Percentiles rank a stretch among this genome's conserved stretches.
Evolutionary conservation across 441 rosid species (phyloP).

Genomic region (Monsonia emarginata): DNA sequence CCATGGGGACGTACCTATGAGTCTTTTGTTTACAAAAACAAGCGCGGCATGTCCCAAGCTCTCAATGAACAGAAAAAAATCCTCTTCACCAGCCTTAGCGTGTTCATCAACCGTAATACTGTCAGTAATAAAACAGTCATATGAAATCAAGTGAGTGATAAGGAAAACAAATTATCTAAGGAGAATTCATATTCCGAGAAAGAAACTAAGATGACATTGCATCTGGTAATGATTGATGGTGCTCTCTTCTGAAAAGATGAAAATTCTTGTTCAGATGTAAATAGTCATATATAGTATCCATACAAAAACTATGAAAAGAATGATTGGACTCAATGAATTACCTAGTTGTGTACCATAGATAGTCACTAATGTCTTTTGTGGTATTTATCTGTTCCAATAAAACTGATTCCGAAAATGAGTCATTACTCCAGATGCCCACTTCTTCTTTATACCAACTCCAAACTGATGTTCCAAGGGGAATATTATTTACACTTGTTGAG

Average conservation of each 20-base stretch:
- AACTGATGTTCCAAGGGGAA: conserved; percentile 19
- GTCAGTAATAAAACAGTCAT: conserved; percentile 14
- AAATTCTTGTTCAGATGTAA: not conserved
- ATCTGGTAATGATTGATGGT: not conserved
- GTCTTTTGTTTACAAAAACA: conserved; percentile 40
- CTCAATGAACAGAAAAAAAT: conserved; percentile 25
- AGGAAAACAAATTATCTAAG: no score
- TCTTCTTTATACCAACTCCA: conserved; percentile 57
- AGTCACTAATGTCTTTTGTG: conserved; percentile 53
- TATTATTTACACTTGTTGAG: conserved; percentile 19
- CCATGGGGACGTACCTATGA: conserved; percentile 27
- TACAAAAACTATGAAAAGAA: not conserved
- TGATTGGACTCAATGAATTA: conserved; percentile 10
- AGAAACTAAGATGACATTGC: no score
- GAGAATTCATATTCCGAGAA: no score
- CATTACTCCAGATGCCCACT: conserved; percentile 41
- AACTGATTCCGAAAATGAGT: conserved; percentile 31
- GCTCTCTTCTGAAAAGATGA: not conserved
- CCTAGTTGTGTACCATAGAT: conserved; percentile 59
- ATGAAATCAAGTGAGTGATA: not conserved
- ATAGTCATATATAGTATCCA: not conserved
- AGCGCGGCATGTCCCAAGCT: conserved; percentile 63
- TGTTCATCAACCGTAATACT: conserved; percentile 25
- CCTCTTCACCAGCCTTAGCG: conserved; percentile 21
- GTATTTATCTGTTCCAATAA: conserved; percentile 53